Conservation (phyloP, 2,329 filamentous ascomycete genomes). For the Monosporascus sp. region DNA sequence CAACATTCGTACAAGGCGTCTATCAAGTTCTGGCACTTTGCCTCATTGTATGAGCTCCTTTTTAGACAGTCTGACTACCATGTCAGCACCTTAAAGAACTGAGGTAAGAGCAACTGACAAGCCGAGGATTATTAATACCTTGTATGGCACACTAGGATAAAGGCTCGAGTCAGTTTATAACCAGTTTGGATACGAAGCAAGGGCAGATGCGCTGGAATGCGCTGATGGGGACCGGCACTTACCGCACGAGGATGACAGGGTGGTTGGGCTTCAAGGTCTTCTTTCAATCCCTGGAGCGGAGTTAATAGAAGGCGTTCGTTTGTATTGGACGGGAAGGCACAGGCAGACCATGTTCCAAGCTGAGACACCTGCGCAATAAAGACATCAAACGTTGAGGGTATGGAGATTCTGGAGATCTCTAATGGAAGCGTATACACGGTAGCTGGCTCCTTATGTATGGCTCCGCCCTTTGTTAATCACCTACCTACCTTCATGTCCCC, state of each 20-base stretch:
- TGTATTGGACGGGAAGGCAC: background rate
- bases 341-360: conserved; percentile 15
- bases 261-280: conserved; percentile 68
- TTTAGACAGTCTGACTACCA: conserved; percentile 66
- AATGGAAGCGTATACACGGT: background rate
- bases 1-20: conserved; percentile 92
- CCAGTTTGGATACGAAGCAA: background rate
- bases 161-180: conserved; percentile 9
- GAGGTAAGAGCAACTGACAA: background rate
- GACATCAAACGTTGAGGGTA: background rate
- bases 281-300: conserved; percentile 41
- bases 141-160: conserved; percentile 75
- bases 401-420: background rate
- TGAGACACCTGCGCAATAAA: background rate
- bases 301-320: conserved; percentile 1
- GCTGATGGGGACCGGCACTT: conserved; percentile 28
- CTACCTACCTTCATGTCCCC: background rate
- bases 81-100: conserved; percentile 8
- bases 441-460: background rate
- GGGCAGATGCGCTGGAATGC: too few species aligned
- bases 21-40: conserved; percentile 71
- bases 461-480: background rate
- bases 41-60: conserved; percentile 80
- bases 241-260: conserved; percentile 84
- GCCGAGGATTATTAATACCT: conserved; percentile 43